phyloP scores from a whole-genome alignment of 2,329 filamentous ascomycete species.

The Paracoccidioides lutzii region DNA sequence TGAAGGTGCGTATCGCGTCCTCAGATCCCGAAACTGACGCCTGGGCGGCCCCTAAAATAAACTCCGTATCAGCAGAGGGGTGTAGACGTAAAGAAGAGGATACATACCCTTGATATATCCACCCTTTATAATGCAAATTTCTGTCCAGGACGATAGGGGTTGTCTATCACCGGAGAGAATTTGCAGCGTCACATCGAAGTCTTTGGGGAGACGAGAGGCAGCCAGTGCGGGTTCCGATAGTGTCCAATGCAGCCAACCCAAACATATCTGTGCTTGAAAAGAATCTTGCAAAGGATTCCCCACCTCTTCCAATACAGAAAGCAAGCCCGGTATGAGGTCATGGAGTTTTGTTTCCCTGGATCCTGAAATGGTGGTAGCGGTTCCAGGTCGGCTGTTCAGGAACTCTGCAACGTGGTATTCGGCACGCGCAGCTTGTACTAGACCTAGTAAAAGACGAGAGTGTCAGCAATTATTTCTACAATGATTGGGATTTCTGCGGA shows the following conservation, averaged over 20 bases:
- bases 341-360: slow-evolving; percentile 25
- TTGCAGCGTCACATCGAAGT: slow-evolving; percentile 44
- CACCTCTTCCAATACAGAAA: slow-evolving; percentile 47
- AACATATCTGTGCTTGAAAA: slow-evolving; percentile 68
- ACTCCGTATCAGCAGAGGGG: neutral
- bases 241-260: slow-evolving; percentile 76
- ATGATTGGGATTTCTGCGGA: slow-evolving; percentile 5
- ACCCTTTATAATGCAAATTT: slow-evolving; percentile 66
- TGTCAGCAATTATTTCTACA: slow-evolving; percentile 4
- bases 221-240: slow-evolving; percentile 55
- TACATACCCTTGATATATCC: slow-evolving; percentile 61
- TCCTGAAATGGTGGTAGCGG: slow-evolving; percentile 15
- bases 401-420: slow-evolving; percentile 53
- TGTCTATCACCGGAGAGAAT: slow-evolving; percentile 41
- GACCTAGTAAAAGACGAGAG: slow-evolving; percentile 37
- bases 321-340: slow-evolving; percentile 28
- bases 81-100: neutral
- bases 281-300: slow-evolving; percentile 40
- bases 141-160: slow-evolving; percentile 58
- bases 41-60: slow-evolving; percentile 34
- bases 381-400: slow-evolving; percentile 23
- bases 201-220: slow-evolving; percentile 48
- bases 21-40: slow-evolving; percentile 27
- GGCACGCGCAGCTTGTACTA: slow-evolving; percentile 55
- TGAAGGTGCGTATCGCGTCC: slow-evolving; percentile 56